A percentile compares a stretch with the other conserved stretches of the same genome.
These are phyloP conservation scores for Eimeria tenella DNA, from an alignment of 169 alveolate species.

Conservation along the genomic window DNA sequence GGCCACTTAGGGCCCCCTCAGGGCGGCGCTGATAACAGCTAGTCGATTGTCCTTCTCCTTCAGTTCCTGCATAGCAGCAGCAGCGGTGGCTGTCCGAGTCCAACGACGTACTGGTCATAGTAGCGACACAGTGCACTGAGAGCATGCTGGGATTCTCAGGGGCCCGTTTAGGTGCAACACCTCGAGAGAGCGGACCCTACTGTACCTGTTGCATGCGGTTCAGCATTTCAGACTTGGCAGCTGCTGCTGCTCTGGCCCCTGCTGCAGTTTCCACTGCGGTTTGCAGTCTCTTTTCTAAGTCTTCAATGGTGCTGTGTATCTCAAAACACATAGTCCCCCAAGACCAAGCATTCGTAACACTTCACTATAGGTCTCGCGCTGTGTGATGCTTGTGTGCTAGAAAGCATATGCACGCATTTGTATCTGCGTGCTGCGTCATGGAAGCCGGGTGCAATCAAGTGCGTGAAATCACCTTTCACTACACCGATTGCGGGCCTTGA, in stretches of 20 bases:
- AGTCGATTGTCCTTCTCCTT: slow-evolving; percentile 35
- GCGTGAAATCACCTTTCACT: background rate
- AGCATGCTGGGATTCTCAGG: background rate
- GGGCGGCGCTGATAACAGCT: slow-evolving; percentile 42
- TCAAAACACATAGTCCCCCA: background rate
- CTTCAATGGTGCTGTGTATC: slow-evolving; percentile 4
- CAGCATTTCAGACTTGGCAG: background rate
- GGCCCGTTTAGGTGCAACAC: background rate
- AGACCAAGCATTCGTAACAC: background rate
- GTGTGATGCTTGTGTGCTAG: background rate
- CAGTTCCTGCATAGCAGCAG: slow-evolving; percentile 39
- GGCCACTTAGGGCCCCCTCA: slow-evolving; percentile 20
- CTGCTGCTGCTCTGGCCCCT: slow-evolving; percentile 18
- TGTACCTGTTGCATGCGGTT: slow-evolving; percentile 15
- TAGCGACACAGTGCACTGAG: too few species aligned
- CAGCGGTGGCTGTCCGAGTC: background rate
- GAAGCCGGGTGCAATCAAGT: background rate
- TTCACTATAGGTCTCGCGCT: background rate
- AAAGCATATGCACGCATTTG: background rate
- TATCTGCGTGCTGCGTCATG: background rate
- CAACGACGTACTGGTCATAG: background rate
- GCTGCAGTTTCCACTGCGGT: slow-evolving; percentile 28
- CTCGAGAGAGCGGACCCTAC: too few species aligned
- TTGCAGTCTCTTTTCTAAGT: slow-evolving; percentile 23
- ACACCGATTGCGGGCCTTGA: background rate